Conservation (phyloP, 2,329 filamentous ascomycete species). For the Cladophialophora psammophila region DNA sequence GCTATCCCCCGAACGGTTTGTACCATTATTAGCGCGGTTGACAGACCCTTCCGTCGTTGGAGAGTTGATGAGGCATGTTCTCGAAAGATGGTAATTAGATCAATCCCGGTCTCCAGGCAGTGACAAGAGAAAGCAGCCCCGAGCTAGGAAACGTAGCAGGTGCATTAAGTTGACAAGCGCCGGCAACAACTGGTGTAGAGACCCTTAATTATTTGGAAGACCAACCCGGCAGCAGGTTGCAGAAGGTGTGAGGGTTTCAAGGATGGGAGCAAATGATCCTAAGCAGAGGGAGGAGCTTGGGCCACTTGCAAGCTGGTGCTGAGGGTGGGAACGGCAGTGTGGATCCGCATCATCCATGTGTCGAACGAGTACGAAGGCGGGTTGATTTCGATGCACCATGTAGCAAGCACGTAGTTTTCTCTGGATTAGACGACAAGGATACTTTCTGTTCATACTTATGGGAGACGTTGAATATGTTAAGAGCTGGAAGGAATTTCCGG, state of each 20-base stretch:
- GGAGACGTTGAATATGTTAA: not conserved
- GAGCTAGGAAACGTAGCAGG: not conserved
- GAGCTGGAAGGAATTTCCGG: constrained; percentile 6
- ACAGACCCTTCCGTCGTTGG: not conserved
- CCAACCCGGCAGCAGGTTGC: not conserved
- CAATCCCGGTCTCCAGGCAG: not conserved
- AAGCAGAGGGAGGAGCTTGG: constrained; percentile 4
- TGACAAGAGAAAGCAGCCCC: not conserved
- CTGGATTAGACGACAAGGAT: not conserved
- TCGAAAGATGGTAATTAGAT: constrained; percentile 5
- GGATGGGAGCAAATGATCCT: constrained; percentile 5
- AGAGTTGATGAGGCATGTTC: constrained; percentile 1
- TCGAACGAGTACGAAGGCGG: constrained; percentile 20
- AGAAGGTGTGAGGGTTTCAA: constrained; percentile 4
- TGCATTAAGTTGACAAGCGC: constrained; percentile 16
- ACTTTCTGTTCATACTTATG: not conserved
- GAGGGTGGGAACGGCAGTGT: constrained; percentile 11
- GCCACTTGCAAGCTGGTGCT: constrained; percentile 6
- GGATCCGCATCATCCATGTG: constrained; percentile 21
- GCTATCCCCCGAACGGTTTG: not conserved
- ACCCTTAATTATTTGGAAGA: not conserved
- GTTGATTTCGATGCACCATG: not conserved
- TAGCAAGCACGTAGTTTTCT: not conserved
- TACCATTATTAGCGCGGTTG: not conserved
- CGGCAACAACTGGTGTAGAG: constrained; percentile 7